Percentiles rank a stretch among this genome's conserved stretches.
Evolutionary conservation across 495 filamentous ascomycete species (phyloP).

Genomic region (Pyrenopolyporus hunteri): DNA sequence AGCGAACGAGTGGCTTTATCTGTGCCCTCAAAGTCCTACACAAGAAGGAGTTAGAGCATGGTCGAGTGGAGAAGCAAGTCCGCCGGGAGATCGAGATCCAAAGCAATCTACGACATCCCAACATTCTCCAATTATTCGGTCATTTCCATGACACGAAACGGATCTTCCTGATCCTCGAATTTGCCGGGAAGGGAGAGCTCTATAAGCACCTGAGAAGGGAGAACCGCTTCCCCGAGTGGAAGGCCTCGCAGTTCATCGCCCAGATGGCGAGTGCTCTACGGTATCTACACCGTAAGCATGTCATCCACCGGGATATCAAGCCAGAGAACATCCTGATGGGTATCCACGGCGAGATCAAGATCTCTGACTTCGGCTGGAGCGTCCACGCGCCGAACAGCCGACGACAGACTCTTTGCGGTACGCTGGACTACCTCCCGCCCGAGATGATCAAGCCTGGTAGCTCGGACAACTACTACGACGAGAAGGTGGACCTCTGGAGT

Average conservation of each 20-base stretch:
- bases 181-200: conserved; percentile 91
- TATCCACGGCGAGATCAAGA: conserved; percentile 98
- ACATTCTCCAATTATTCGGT: conserved; percentile 90
- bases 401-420: conserved; percentile 94
- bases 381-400: conserved; percentile 96
- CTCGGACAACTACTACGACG: conserved; percentile 84
- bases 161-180: conserved; percentile 95
- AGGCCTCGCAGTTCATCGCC: conserved; percentile 95
- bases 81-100: conserved; percentile 98
- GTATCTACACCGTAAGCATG: conserved; percentile 96
- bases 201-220: conserved; percentile 96
- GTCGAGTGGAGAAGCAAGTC: conserved; percentile 92
- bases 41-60: conserved; percentile 90
- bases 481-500: conserved; percentile 97
- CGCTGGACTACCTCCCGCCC: conserved; percentile 93
- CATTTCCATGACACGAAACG: conserved; percentile 98
- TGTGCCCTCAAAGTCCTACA: conserved; percentile 97
- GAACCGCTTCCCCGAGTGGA: conserved; percentile 90
- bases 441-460: conserved; percentile 90
- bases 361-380: conserved; percentile 98
- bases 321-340: conserved; percentile 98
- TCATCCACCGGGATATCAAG: conserved; percentile 99
- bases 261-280: conserved; percentile 94
- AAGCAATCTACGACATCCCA: conserved; percentile 93
- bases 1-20: conserved; percentile 86